Percentiles rank a stretch among this genome's conserved stretches.
phyloP scores from a whole-genome alignment of 2,329 filamentous ascomycete species.

The Phyllosticta citribraziliensis region DNA sequence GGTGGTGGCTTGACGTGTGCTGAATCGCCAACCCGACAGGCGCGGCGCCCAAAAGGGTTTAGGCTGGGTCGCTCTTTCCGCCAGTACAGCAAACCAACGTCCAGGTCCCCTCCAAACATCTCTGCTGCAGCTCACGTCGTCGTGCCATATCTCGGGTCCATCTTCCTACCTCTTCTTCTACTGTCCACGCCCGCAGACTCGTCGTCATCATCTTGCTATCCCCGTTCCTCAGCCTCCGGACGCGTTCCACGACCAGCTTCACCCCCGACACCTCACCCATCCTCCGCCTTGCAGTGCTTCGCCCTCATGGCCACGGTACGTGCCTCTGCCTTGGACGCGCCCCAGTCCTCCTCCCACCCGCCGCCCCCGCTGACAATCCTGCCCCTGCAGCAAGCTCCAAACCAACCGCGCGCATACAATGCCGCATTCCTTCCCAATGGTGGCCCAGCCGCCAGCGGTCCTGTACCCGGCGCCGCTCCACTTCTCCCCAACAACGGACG shows the following conservation, averaged over 20 bases:
- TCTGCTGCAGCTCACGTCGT: conserved; percentile 1
- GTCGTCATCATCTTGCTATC: not conserved
- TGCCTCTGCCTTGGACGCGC: not conserved
- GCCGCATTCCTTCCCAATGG: conserved; percentile 39
- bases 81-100: conserved; percentile 4
- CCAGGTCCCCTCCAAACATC: conserved; percentile 4
- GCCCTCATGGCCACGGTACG: conserved; percentile 15
- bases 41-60: not conserved
- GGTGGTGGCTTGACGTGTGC: not conserved
- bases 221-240: conserved; percentile 2
- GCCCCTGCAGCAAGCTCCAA: conserved; percentile 36
- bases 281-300: conserved; percentile 6
- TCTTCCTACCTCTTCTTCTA: conserved; percentile 3
- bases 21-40: not conserved
- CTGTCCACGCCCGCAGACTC: not conserved
- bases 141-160: conserved; percentile 3
- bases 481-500: conserved; percentile 45
- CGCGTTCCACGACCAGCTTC: conserved; percentile 10
- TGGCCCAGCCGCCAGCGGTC: conserved; percentile 30
- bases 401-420: conserved; percentile 41
- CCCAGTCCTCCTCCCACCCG: not conserved
- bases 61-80: not conserved
- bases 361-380: not conserved
- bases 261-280: conserved; percentile 10
- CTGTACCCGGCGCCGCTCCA: conserved; percentile 34